Base-by-base conservation (phyloP, 139 green algal genomes). In the Diplosphaera chodatii region DNA sequence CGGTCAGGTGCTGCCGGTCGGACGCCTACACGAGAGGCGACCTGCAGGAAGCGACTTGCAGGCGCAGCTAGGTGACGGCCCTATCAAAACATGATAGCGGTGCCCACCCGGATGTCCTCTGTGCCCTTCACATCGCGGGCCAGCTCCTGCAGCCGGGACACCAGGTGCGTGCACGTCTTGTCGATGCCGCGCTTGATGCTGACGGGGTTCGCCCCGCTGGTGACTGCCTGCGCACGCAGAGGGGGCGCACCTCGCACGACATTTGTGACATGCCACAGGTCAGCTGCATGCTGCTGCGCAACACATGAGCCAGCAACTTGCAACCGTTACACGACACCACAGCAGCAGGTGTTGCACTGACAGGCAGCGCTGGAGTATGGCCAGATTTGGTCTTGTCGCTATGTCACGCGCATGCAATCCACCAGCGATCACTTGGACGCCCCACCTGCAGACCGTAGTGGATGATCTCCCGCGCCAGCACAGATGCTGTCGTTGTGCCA, bases 151-250 rank as follows among this genome's bases (percentile, higher is more conserved):
- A 99, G 88, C 85, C 95, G 89, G 1, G 28, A 18, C 33, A 98
- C 88, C 62, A 98, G 80, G 75, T 79, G 88, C 2, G 85, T 86
- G 64, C 83, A 87, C 6, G 93, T 96, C 83, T 97, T 97, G 78
- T 99, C 95, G 72, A 99, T 97, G 74, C 95, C 95, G 62, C 88
- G 87, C 90, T 99, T 99, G 68, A 99, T 85, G 48, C 73, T 77
- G 32, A 99, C 91, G 34, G 95, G 95, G 89, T 98, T 98, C 80
- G 89, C 89, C 31, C 94, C 94, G 6, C 91, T 76, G 10, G 91
- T 96, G 30, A 99, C 93, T 31, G 76, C 74, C 84, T 94, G 85
- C 25, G 48, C 37, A 48, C 10, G 10, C 10, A 13, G 37, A 21
- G 8, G 37, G 10, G 37, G 37, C 10, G 37, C 37, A 21, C 10